Evolutionary conservation across 2,329 filamentous ascomycete genomes (phyloP), one percentile per base, ranked within the genome.

Genomic region (Fusarium circinatum): DNA sequence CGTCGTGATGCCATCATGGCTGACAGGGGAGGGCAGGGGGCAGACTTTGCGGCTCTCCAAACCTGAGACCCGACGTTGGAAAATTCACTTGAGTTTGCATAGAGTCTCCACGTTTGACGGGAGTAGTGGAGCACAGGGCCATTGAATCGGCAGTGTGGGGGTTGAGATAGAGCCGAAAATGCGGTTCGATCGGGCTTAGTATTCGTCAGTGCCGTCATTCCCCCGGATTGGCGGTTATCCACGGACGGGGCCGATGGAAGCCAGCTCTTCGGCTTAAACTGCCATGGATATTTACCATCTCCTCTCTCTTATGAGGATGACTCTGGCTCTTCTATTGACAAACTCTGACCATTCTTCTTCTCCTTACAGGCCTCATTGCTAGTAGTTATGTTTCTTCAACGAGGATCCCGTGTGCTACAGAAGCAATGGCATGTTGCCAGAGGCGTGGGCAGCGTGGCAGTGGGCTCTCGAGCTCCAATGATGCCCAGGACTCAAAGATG

Each of bases 361-460:
- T 72, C 42, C 60, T 68, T 55, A 45, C 73, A 71, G 62, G 47
- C 52, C 26, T 61, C 72, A 70, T 73, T 62, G 38, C 59, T 63
- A 69, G 52, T 48, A 41, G 75, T 48, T 54, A 91, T 91, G 89
- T 88, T 90, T 82, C 83, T 89, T 64, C 87, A 85, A 75, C 82
- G 86, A 71, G 83, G 86, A 78, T 86, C 87, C 48, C 85, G 86
- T 76, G 82, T 83, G 65, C 78, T 89, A 70, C 84, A 84, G 71
- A 84, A 83, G 71, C 87, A 89, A 85, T 87, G 86, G 84, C 85
- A 82, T 69, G 79, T 85, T 57, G 85, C 83, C 76, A 85, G 79
- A 66, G 80, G 82, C 74, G 75, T 84, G 67, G 77, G 80, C 73
- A 82, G 80, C 68, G 78, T 82, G 75, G 78, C 80, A 60, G 75